Conservation (phyloP, 2,329 filamentous ascomycete genomes). For the Diaporthe vaccinii region DNA sequence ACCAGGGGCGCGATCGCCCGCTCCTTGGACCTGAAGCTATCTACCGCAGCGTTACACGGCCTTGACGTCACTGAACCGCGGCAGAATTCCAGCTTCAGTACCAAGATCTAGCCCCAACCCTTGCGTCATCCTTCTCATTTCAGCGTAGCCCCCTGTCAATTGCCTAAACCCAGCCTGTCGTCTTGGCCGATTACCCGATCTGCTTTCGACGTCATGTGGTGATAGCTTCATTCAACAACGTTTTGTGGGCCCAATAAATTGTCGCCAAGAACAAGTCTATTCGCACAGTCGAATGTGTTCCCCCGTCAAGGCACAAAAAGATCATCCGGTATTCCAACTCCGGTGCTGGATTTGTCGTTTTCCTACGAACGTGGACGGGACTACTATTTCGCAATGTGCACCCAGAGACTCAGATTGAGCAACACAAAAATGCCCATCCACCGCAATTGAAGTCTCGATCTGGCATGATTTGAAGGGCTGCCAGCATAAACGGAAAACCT, state of each 20-base stretch:
- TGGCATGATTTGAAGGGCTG: neutral
- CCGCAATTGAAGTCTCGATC: neutral
- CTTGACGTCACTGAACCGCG: slow-evolving; percentile 31
- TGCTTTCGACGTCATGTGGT: neutral
- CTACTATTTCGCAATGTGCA: rapidly evolving
- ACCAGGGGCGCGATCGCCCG: neutral
- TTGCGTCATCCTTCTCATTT: slow-evolving; percentile 18
- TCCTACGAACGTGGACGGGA: too few relatives aligned
- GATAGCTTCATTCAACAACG: neutral
- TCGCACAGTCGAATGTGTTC: rapidly evolving
- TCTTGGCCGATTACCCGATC: slow-evolving; percentile 25
- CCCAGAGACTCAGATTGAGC: neutral
- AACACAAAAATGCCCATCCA: neutral
- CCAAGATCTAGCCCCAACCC: slow-evolving; percentile 29
- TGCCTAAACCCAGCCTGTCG: neutral
- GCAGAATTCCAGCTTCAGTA: slow-evolving; percentile 9
- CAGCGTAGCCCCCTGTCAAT: neutral
- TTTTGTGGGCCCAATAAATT: too few relatives aligned
- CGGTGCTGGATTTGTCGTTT: too few relatives aligned
- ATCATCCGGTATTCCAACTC: neutral
- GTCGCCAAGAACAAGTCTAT: neutral
- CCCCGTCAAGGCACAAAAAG: too few relatives aligned
- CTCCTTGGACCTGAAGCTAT: neutral
- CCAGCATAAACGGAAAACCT: too few relatives aligned
- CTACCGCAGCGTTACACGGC: slow-evolving; percentile 29